These are phyloP conservation scores for Verticillium nubilum DNA, from an alignment of 2,329 filamentous ascomycete genomes.

Conservation along the genomic window DNA sequence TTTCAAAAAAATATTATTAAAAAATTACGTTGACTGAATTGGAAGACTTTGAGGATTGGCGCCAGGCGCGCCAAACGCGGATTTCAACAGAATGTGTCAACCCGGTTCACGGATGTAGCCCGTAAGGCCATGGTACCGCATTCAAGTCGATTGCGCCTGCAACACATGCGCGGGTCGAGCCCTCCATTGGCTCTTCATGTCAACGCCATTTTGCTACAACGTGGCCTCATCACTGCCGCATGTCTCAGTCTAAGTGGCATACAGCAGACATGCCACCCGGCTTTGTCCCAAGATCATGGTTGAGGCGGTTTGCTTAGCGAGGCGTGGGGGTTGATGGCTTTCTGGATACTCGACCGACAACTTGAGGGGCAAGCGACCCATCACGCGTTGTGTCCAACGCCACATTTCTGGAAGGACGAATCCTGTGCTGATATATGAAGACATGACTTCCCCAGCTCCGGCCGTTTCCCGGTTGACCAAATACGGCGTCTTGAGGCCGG, in stretches of 20 bases:
- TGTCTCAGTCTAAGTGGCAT: not conserved
- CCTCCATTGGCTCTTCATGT: not conserved
- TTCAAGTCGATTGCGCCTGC: not conserved
- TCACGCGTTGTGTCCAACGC: no score
- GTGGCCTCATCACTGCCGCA: constrained; percentile 4
- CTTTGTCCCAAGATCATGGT: not conserved
- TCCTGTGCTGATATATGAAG: no score
- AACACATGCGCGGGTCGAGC: not conserved
- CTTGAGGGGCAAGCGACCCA: no score
- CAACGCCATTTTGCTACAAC: not conserved
- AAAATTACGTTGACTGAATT: no score
- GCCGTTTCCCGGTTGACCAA: not conserved
- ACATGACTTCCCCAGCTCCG: not conserved
- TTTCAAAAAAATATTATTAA: no score
- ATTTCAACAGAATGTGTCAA: not conserved
- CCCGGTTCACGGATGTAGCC: not conserved
- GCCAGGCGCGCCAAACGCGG: not conserved
- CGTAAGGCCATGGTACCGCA: not conserved
- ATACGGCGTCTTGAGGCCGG: not conserved
- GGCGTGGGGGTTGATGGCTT: not conserved
- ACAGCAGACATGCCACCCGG: not conserved
- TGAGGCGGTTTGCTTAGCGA: not conserved
- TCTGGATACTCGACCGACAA: not conserved
- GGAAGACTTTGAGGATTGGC: not conserved
- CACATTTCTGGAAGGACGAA: not conserved